These are phyloP conservation scores for Hepatocystis sp. DNA, from an alignment of 169 alveolate genomes.

Conservation along the genomic window DNA sequence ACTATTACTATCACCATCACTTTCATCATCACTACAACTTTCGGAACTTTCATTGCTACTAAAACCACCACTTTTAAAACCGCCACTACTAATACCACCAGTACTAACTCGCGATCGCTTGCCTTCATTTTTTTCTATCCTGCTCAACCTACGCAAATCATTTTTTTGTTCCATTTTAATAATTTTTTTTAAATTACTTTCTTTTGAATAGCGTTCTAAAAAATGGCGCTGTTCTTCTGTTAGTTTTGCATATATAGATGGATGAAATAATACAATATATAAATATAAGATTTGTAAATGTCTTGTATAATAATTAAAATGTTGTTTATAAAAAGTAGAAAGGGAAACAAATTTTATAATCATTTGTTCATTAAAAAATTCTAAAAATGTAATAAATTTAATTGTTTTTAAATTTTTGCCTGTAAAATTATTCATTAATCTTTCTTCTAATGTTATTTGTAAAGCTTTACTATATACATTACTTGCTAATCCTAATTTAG, in stretches of 20 bases:
- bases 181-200: conserved; percentile 41
- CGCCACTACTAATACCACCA: no score
- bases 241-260: conserved; percentile 19
- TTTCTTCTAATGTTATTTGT: conserved; percentile 76
- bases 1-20: neutral
- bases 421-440: conserved; percentile 75
- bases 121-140: neutral
- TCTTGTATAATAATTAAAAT: conserved; percentile 80
- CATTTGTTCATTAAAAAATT: conserved; percentile 83
- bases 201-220: conserved; percentile 36
- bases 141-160: neutral
- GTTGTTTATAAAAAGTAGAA: conserved; percentile 79
- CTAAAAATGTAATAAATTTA: conserved; percentile 78
- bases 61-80: no score
- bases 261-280: conserved; percentile 49
- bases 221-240: conserved; percentile 38
- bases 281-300: conserved; percentile 80
- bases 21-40: conserved; percentile 3
- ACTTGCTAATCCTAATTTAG: conserved; percentile 81
- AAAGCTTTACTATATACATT: conserved; percentile 79
- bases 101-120: neutral
- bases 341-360: conserved; percentile 71
- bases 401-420: conserved; percentile 57
- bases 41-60: no score
- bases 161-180: neutral